Conservation (phyloP, 768 basidiomycete genomes). For the Mycena sanguinolenta region DNA sequence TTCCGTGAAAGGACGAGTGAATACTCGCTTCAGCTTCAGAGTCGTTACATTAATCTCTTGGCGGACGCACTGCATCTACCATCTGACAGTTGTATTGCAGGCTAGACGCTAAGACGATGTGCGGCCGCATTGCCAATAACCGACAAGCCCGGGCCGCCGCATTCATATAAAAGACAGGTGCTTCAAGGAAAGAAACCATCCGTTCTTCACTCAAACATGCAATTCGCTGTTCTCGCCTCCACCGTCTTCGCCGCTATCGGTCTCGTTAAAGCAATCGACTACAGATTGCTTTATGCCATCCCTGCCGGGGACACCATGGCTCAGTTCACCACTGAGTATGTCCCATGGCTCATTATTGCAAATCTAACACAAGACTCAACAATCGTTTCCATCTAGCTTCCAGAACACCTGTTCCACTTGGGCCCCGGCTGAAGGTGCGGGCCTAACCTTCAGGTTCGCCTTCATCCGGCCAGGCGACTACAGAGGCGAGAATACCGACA, state of each 20-base stretch:
- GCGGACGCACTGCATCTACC: too few species aligned
- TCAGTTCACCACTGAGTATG: constrained; percentile 19
- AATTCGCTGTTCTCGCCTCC: not conserved
- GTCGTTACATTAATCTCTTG: too few species aligned
- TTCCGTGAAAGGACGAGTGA: too few species aligned
- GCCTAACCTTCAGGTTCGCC: not conserved
- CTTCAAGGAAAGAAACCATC: too few species aligned
- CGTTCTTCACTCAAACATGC: too few species aligned
- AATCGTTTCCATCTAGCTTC: not conserved
- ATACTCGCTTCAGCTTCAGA: too few species aligned
- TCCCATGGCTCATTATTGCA: not conserved
- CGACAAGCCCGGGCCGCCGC: too few species aligned
- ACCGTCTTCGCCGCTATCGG: constrained; percentile 14
- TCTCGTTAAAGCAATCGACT: constrained; percentile 20
- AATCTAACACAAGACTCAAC: too few species aligned
- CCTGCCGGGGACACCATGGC: constrained; percentile 9
- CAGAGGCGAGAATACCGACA: constrained; percentile 8
- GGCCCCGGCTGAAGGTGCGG: constrained; percentile 5
- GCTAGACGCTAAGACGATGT: too few species aligned
- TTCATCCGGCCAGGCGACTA: constrained; percentile 20
- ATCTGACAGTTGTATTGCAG: too few species aligned
- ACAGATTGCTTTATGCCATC: constrained; percentile 20
- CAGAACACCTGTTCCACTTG: constrained; percentile 14
- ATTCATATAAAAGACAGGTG: too few species aligned
- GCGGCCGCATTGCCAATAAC: too few species aligned